Percentiles rank a stretch among this genome's conserved stretches.
phyloP scores from a whole-genome alignment of 352 stramenopile genomes.

The Elongisporangium prolatum region DNA sequence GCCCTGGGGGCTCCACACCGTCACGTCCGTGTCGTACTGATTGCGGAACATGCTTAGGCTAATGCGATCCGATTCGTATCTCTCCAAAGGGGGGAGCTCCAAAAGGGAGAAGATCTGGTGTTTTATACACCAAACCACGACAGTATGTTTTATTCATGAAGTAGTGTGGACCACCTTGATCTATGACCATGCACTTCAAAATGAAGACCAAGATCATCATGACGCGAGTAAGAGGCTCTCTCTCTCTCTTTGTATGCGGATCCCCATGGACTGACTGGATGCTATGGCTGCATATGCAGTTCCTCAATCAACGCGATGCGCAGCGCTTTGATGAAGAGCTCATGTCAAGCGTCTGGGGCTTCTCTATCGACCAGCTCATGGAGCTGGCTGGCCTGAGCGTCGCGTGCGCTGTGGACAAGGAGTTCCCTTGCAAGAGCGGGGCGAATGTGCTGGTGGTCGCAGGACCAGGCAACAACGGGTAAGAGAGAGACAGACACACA shows the following conservation, averaged over 20 bases:
- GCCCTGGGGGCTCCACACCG: conserved; percentile 98
- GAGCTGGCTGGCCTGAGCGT: conserved; percentile 97
- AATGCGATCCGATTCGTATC: conserved; percentile 6
- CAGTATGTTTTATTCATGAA: conserved; percentile 1
- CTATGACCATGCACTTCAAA: conserved; percentile 1
- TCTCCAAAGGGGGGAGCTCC: conserved; percentile 3
- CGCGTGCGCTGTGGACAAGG: conserved; percentile 84
- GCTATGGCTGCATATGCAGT: conserved; percentile 25
- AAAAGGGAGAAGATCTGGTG: conserved; percentile 27
- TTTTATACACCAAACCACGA: not conserved
- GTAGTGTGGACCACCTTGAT: conserved; percentile 3
- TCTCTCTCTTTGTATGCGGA: not conserved
- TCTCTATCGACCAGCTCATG: conserved; percentile 98
- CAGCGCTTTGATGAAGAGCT: conserved; percentile 88
- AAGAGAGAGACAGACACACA: not conserved
- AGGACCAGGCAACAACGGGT: conserved; percentile 98
- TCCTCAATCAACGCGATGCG: conserved; percentile 62
- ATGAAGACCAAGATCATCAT: conserved; percentile 3
- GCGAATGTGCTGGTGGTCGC: conserved; percentile 90
- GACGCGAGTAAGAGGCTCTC: conserved; percentile 5
- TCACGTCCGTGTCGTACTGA: conserved; percentile 99
- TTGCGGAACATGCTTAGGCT: conserved; percentile 95
- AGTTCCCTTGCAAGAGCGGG: conserved; percentile 30
- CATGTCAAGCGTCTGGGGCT: conserved; percentile 84
- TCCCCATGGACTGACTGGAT: not conserved